Conservation (phyloP, 345 rosid species). For the Clausena lansium region DNA sequence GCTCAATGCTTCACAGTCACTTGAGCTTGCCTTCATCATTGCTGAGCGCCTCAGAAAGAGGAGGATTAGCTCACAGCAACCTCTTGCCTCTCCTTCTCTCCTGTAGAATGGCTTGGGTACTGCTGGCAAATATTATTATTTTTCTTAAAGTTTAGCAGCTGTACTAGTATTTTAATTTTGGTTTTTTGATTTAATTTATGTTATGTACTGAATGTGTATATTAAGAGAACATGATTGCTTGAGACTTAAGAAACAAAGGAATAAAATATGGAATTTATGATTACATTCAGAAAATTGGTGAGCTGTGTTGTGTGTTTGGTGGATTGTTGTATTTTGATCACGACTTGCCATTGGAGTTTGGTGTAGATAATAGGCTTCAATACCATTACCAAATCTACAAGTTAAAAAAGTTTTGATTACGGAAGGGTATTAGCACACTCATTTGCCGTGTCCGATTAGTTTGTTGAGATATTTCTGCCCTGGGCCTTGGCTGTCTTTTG, state of each 20-base stretch:
- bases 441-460: too few relatives aligned
- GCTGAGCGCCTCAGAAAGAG: slow-evolving; percentile 73
- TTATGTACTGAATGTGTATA: slow-evolving; percentile 25
- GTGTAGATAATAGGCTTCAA: not conserved
- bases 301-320: not conserved
- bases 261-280: slow-evolving; percentile 8
- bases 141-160: slow-evolving; percentile 6
- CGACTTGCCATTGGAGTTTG: not conserved
- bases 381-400: too few relatives aligned
- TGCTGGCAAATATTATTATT: not conserved
- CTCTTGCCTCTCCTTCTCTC: slow-evolving; percentile 21
- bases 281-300: not conserved
- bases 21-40: slow-evolving; percentile 64
- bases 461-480: too few relatives aligned
- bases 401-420: too few relatives aligned
- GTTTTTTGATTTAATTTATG: slow-evolving; percentile 22
- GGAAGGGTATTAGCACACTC: too few relatives aligned
- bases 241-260: slow-evolving; percentile 2
- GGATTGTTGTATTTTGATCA: not conserved
- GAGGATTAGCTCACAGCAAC: slow-evolving; percentile 47
- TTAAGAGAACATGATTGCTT: slow-evolving; percentile 8
- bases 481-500: too few relatives aligned
- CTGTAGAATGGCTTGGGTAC: slow-evolving; percentile 24
- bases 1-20: slow-evolving; percentile 71
- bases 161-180: slow-evolving; percentile 1